A percentile compares a stretch with the other conserved stretches of the same genome.
These are phyloP conservation scores for Boletus rubropictus DNA, from an alignment of 768 basidiomycete species.

Conservation along the genomic window DNA sequence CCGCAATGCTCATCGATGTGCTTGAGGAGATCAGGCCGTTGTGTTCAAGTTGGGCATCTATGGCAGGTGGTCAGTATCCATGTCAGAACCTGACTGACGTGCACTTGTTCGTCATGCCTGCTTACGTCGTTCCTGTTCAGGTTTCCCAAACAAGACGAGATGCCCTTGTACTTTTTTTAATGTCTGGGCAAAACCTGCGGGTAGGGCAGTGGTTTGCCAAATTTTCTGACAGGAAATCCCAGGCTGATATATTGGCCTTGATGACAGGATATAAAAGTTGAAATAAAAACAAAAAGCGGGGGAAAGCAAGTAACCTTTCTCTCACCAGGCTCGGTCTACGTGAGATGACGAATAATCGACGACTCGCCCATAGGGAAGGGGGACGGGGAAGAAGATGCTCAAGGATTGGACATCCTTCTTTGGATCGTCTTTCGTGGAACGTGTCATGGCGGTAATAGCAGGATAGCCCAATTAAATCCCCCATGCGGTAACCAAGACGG, in stretches of 20 bases:
- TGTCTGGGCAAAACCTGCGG: not conserved
- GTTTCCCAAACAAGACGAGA: not conserved
- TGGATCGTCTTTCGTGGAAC: constrained; percentile 5
- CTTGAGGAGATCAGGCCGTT: not conserved
- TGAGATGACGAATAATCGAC: constrained; percentile 7
- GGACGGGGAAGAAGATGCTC: not conserved
- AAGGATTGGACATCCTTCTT: constrained; percentile 1
- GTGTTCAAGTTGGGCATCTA: not conserved
- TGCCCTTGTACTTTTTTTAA: not conserved
- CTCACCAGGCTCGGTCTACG: not conserved
- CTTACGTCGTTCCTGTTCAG: constrained; percentile 1
- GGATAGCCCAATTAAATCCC: not conserved
- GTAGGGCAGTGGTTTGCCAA: not conserved
- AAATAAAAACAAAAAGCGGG: not conserved
- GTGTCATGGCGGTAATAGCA: constrained; percentile 15
- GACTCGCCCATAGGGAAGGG: not conserved
- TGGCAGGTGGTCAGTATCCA: constrained; percentile 3
- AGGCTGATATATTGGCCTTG: no score
- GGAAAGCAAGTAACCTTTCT: not conserved
- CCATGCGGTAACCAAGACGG: constrained; percentile 3
- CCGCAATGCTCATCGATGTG: not conserved
- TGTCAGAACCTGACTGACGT: not conserved
- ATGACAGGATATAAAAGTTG: not conserved
- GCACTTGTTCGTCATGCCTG: constrained; percentile 10
- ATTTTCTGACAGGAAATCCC: not conserved